Base-by-base conservation (phyloP, 768 basidiomycete genomes). In the Cystofilobasidium bisporidii region DNA sequence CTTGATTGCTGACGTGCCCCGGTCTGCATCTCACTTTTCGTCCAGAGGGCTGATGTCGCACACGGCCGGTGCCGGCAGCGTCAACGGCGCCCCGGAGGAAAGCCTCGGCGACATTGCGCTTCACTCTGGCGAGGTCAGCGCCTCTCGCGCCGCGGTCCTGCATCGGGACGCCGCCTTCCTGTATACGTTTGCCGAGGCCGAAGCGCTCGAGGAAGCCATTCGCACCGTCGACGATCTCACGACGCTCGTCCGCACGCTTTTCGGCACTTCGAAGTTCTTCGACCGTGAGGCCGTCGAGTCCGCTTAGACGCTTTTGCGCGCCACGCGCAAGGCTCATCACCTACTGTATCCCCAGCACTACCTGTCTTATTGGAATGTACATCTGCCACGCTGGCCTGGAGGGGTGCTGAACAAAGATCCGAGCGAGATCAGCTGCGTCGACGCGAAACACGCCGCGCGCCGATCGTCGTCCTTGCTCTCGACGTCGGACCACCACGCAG, bases 181-280 rank as follows among this genome's bases (percentile, higher is more conserved):
- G 17, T 63, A 66, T 24, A 58, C 67, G 18, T 68, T 68, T 26
- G 67, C 67, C 8, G 65, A 66, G 45, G 57, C 59, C 8, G 57
- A 66, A 50, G 65, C 65, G 6, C 60, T 66, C 26, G 65, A 66
- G 47, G 65, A 66, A n/a, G 60, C 58, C 12, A 66, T 61, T 33
- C 30, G 47, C 2, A 57, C 45, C n/a, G 48, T 66, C 18, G 65
- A 66, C 15, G 65, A 66, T 18, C 53, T 56, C 3, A 56, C 53
- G 28, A 56, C 53, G 3, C n/a, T 56, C 17, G 28, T 32, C 8
- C 53, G 53, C 12, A 56, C 53, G 30, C 53, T 56, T 2, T 56
- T 56, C 30, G 53, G 53, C 26, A 56, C 53, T 2, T 32, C 28
- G 1, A 56, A 14, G 11, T 56, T 56, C 28, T 56, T 56, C 28